These are phyloP conservation scores for Ustilaginoidea virens DNA, from an alignment of 2,329 filamentous ascomycete genomes.

Conservation along the genomic window DNA sequence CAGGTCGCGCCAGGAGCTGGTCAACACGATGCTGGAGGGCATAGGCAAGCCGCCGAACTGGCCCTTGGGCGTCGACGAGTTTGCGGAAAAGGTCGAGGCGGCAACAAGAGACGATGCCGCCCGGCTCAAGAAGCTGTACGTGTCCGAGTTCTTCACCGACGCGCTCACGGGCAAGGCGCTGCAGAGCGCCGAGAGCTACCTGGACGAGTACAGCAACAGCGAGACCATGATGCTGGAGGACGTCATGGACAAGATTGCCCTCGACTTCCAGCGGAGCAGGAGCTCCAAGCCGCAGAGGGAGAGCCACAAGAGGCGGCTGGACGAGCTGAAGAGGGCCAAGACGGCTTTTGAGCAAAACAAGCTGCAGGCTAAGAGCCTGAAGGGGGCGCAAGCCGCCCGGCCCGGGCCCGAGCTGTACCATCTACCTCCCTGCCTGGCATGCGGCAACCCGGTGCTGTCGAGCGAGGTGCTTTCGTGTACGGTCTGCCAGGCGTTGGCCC, in stretches of 20 bases:
- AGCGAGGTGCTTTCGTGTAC: constrained; percentile 26
- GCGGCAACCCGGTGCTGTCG: constrained; percentile 17
- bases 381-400: constrained; percentile 12
- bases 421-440: constrained; percentile 24
- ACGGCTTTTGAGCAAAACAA: constrained; percentile 31
- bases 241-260: constrained; percentile 17
- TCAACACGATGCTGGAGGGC: constrained; percentile 19
- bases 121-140: constrained; percentile 22
- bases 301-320: constrained; percentile 22
- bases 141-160: constrained; percentile 26
- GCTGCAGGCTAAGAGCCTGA: constrained; percentile 20
- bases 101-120: constrained; percentile 15
- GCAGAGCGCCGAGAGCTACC: constrained; percentile 21
- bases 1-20: constrained; percentile 20
- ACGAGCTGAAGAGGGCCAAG: constrained; percentile 32
- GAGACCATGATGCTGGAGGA: constrained; percentile 16
- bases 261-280: constrained; percentile 15
- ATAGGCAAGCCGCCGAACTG: constrained; percentile 19
- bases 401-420: constrained; percentile 19
- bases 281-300: constrained; percentile 21
- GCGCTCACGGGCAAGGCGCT: constrained; percentile 16
- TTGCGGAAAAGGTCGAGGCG: constrained; percentile 17
- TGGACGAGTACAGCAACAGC: constrained; percentile 19
- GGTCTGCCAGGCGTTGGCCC: constrained; percentile 26
- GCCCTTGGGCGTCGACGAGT: constrained; percentile 17